phyloP scores from a whole-genome alignment of 495 filamentous ascomycete genomes.

The Neurospora sp. region DNA sequence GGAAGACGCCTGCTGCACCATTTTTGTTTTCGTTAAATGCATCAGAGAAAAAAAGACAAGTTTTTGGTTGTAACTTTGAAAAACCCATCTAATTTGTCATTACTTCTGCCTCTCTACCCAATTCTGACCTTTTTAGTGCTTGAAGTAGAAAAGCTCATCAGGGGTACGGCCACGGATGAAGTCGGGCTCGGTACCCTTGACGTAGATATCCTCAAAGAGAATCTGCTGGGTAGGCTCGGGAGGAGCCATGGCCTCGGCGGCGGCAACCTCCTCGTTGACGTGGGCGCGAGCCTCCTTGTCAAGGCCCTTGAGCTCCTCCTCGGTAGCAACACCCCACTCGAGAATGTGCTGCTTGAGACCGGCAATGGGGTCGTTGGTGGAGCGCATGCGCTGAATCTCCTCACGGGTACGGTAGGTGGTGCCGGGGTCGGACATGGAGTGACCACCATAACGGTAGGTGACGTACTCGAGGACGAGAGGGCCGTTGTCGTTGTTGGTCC shows the following conservation, averaged over 20 bases:
- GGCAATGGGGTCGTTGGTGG: conserved; percentile 95
- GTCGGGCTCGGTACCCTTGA: conserved; percentile 76
- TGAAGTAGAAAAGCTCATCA: conserved; percentile 88
- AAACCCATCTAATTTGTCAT: background rate
- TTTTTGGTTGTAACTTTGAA: background rate
- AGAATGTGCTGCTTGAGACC: conserved; percentile 96
- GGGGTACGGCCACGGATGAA: conserved; percentile 83
- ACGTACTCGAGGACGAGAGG: conserved; percentile 97
- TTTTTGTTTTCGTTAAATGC: background rate
- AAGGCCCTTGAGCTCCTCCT: conserved; percentile 94
- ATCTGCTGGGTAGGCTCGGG: conserved; percentile 70
- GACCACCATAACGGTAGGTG: conserved; percentile 97
- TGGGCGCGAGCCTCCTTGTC: conserved; percentile 80
- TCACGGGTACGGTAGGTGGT: conserved; percentile 98
- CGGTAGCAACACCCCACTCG: conserved; percentile 82
- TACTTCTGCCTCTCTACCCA: background rate
- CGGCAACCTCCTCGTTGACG: conserved; percentile 84
- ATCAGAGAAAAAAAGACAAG: background rate
- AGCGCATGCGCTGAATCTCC: conserved; percentile 98
- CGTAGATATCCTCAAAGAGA: conserved; percentile 96
- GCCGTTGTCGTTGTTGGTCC: conserved; percentile 67
- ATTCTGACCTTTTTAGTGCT: conserved; percentile 8
- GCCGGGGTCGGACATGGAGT: conserved; percentile 98
- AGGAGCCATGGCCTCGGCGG: conserved; percentile 73
- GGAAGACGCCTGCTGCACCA: background rate